Evolutionary conservation across 352 stramenopile species (phyloP).

Genomic region (Pythium coloratum): DNA sequence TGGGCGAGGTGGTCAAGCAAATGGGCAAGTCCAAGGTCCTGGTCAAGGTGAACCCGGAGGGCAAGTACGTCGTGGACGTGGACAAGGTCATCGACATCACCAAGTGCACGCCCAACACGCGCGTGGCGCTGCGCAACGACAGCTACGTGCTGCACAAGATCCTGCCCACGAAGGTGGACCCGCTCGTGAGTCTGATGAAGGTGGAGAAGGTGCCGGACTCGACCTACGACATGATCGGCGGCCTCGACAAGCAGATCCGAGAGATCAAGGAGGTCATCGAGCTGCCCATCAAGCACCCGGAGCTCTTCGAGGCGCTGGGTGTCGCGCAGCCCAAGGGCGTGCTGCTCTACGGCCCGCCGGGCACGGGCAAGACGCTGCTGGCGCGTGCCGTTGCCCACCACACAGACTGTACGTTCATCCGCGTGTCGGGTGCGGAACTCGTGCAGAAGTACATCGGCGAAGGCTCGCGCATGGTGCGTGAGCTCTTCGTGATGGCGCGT

Average conservation of each 20-base stretch:
- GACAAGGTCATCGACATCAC: slow-evolving; percentile 96
- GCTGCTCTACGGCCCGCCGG: slow-evolving; percentile 95
- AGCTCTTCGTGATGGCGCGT: slow-evolving; percentile 97
- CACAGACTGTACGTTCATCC: slow-evolving; percentile 98
- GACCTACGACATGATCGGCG: slow-evolving; percentile 96
- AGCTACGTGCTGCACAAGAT: slow-evolving; percentile 99
- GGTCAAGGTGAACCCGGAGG: slow-evolving; percentile 98
- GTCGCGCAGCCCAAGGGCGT: slow-evolving; percentile 97
- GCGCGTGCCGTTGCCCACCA: slow-evolving; percentile 98
- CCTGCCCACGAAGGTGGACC: slow-evolving; percentile 97
- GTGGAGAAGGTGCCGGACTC: slow-evolving; percentile 93
- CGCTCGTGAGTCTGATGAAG: slow-evolving; percentile 93
- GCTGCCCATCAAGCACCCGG: slow-evolving; percentile 97
- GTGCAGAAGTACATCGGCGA: slow-evolving; percentile 99
- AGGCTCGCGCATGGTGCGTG: slow-evolving; percentile 96
- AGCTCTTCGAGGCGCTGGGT: slow-evolving; percentile 97
- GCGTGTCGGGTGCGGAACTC: slow-evolving; percentile 97
- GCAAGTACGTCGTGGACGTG: slow-evolving; percentile 99
- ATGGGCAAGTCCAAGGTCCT: slow-evolving; percentile 99
- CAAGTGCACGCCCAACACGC: slow-evolving; percentile 98
- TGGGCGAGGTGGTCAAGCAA: slow-evolving; percentile 99
- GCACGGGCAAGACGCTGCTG: slow-evolving; percentile 98
- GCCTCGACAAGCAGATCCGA: slow-evolving; percentile 98
- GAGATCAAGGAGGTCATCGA: slow-evolving; percentile 98
- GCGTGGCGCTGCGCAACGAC: slow-evolving; percentile 98